Base-by-base conservation (phyloP, 148 eudicot species). In the Nyssa sinensis region DNA sequence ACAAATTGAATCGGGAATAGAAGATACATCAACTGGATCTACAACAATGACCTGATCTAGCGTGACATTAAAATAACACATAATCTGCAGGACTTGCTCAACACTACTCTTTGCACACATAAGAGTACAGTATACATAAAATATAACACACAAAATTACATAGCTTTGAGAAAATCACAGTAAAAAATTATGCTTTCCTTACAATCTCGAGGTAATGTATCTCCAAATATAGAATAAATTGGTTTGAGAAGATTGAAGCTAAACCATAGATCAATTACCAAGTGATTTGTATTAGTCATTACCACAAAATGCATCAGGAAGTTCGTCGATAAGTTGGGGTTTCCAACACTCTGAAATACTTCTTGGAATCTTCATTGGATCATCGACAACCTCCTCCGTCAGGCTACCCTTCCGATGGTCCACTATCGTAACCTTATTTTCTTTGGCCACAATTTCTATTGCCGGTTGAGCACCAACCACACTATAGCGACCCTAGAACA, bases 271-370 rank as follows among this genome's bases (percentile, higher is more conserved):
- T 17, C 14, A 2, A 13, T 49, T 14, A 12, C 3, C 23, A 13
- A 49, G 21, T 49, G 21, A 16, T 9, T 1, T 49, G 21, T 9
- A 13, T 9, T 3, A 44, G 72, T 31, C 62, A 19, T 67, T 82
- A 94, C 97, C 98, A 77, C 97, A 94, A 76, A 94, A 94, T 61
- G 89, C 85, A 77, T 86, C 85, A 1, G 97, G 97, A 65, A 94
- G 95, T 64, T 85, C 95, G 61, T 90, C 85, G 39, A 84, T 55
- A 34, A 78, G 79, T 71, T 84, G 89, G 24, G 97, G 98, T 64
- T 74, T 77, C 90, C 94, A 92, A 25, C 75, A 74, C 74, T 88
- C 90, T n/a, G 86, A 88, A 34, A 94, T 90, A 75, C 62, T 81
- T 71, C 73, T 75, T 2, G 97, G 92, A 53, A 94, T 83, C 41